These are phyloP conservation scores for Fusarium sacchari DNA, from an alignment of 2,329 filamentous ascomycete species.

Conservation along the genomic window DNA sequence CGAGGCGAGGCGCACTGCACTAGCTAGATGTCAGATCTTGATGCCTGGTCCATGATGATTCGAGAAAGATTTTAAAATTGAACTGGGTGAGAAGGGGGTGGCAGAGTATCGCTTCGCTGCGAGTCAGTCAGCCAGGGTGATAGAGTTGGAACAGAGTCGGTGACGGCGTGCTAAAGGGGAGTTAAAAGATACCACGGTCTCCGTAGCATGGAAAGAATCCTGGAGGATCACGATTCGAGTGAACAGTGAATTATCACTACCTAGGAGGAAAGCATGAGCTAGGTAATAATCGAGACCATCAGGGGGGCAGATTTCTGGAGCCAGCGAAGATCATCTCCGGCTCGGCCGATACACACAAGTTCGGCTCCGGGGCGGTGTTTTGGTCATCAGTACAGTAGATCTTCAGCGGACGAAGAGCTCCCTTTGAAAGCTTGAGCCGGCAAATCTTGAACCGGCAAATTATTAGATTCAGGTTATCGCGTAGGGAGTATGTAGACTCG, in stretches of 20 bases:
- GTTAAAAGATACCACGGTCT: neutral
- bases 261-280: slow-evolving; percentile 1
- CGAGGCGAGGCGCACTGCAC: slow-evolving; percentile 4
- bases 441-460: neutral
- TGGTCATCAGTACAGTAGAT: neutral
- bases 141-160: neutral
- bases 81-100: slow-evolving; percentile 5
- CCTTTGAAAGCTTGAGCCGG: neutral
- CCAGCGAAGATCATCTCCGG: slow-evolving; percentile 2
- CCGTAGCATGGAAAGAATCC: neutral
- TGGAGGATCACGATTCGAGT: slow-evolving; percentile 1
- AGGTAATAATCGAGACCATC: slow-evolving; percentile 3
- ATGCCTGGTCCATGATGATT: neutral
- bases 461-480: neutral
- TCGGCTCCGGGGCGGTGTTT: slow-evolving; percentile 18
- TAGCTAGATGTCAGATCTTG: slow-evolving; percentile 22
- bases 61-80: slow-evolving; percentile 18
- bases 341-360: slow-evolving; percentile 5
- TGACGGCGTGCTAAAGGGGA: neutral
- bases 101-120: slow-evolving; percentile 10
- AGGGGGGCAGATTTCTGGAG: slow-evolving; percentile 5
- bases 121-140: slow-evolving; percentile 18
- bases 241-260: slow-evolving; percentile 14
- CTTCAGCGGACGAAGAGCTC: slow-evolving; percentile 13
- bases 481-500: neutral